These are phyloP conservation scores for Saitozyma sp. DNA, from an alignment of 768 basidiomycete species.

Conservation along the genomic window DNA sequence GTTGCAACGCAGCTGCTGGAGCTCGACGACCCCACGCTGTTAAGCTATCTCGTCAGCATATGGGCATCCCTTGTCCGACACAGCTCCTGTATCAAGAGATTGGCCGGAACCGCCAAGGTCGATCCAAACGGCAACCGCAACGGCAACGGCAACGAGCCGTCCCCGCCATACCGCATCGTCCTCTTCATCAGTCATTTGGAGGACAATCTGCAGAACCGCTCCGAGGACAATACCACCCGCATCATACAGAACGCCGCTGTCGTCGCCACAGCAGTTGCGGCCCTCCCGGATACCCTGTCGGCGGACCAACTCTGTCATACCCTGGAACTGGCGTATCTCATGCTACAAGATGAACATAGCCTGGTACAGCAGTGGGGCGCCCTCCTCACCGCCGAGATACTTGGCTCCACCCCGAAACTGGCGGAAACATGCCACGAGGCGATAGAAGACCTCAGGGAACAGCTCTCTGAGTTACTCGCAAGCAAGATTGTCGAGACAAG, in stretches of 20 bases:
- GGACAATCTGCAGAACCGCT: not conserved
- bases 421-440: slow-evolving; percentile 6
- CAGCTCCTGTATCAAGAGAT: slow-evolving; percentile 16
- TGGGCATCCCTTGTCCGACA: slow-evolving; percentile 41
- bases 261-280: too few relatives aligned
- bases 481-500: slow-evolving; percentile 29
- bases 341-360: slow-evolving; percentile 18
- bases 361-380: slow-evolving; percentile 45
- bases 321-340: slow-evolving; percentile 19
- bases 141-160: not conserved
- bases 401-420: slow-evolving; percentile 18
- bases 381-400: slow-evolving; percentile 32
- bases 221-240: slow-evolving; percentile 1
- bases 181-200: slow-evolving; percentile 33
- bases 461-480: slow-evolving; percentile 21
- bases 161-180: slow-evolving; percentile 3
- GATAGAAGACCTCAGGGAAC: slow-evolving; percentile 10
- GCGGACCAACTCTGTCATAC: slow-evolving; percentile 31
- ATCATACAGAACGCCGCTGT: slow-evolving; percentile 2
- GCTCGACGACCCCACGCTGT: slow-evolving; percentile 16
- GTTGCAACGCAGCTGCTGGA: slow-evolving; percentile 30
- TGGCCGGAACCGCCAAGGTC: slow-evolving; percentile 11
- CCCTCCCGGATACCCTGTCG: slow-evolving; percentile 22
- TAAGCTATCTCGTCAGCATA: slow-evolving; percentile 29
- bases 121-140: slow-evolving; percentile 11